phyloP scores from a whole-genome alignment of 1,139 yeast genomes.

The Debaryomyces sp. region DNA sequence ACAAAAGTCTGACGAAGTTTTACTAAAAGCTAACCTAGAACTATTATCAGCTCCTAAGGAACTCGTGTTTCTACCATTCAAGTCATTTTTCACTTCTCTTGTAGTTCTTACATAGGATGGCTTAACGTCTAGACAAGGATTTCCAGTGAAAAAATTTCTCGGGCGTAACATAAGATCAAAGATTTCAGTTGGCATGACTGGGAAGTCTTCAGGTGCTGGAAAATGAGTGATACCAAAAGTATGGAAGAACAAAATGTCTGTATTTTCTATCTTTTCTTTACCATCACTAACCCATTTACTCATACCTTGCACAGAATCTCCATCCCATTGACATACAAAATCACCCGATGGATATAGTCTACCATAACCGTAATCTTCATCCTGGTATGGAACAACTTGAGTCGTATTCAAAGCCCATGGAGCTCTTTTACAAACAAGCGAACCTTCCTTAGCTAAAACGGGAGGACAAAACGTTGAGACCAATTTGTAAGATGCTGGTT shows the following conservation, averaged over 20 bases:
- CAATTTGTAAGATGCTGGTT: constrained; percentile 75
- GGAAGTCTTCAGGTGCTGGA: constrained; percentile 91
- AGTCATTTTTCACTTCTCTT: constrained; percentile 50
- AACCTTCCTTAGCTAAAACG: constrained; percentile 71
- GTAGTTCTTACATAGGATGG: constrained; percentile 73
- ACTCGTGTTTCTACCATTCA: constrained; percentile 37
- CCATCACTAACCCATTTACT: constrained; percentile 77
- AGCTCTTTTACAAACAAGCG: constrained; percentile 78
- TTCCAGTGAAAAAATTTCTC: constrained; percentile 73
- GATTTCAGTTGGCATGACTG: constrained; percentile 86
- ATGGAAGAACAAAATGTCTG: constrained; percentile 74
- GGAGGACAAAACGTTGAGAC: constrained; percentile 79
- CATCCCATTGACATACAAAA: constrained; percentile 79
- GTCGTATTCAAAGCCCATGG: constrained; percentile 74
- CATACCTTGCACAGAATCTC: constrained; percentile 72
- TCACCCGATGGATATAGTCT: constrained; percentile 79
- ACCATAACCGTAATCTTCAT: constrained; percentile 52
- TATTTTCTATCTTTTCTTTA: constrained; percentile 59
- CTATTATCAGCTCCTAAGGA: constrained; percentile 42
- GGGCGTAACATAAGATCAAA: constrained; percentile 75
- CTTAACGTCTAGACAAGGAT: constrained; percentile 74
- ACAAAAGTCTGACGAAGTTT: constrained; percentile 21
- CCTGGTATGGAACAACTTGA: constrained; percentile 70
- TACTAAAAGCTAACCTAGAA: constrained; percentile 43
- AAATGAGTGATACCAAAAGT: constrained; percentile 84